Evolutionary conservation across 2,329 filamentous ascomycete genomes (phyloP).

Genomic region (Elsinoe perseae): DNA sequence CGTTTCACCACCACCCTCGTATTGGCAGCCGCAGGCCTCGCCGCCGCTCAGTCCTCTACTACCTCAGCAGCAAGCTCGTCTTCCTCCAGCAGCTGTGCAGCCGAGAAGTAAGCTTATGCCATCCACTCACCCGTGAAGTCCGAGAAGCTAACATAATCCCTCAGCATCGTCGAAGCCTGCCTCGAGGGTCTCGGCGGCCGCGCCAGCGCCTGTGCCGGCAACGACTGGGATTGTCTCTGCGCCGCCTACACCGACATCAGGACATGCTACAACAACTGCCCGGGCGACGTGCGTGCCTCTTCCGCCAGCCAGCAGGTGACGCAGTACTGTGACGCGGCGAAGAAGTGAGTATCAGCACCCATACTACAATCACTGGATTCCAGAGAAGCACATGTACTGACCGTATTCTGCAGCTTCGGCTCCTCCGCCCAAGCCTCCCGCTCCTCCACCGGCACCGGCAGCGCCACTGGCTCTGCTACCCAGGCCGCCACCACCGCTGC

Average conservation of each 20-base stretch:
- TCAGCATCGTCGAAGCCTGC: slow-evolving; percentile 47
- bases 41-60: slow-evolving; percentile 35
- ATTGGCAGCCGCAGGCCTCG: slow-evolving; percentile 33
- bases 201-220: slow-evolving; percentile 37
- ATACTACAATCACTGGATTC: neutral
- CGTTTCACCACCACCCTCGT: slow-evolving; percentile 22
- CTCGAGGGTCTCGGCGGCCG: slow-evolving; percentile 35
- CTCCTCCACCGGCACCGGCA: slow-evolving; percentile 5
- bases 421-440: neutral
- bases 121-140: neutral
- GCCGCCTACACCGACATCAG: slow-evolving; percentile 39
- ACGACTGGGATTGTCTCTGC: slow-evolving; percentile 53
- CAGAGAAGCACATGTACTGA: neutral
- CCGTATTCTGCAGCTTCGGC: neutral
- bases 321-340: slow-evolving; percentile 18
- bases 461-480: slow-evolving; percentile 8
- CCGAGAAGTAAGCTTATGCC: neutral
- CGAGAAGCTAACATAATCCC: slow-evolving; percentile 4
- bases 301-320: slow-evolving; percentile 14
- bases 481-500: slow-evolving; percentile 3
- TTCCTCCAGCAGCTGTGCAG: neutral
- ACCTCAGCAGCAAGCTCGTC: slow-evolving; percentile 24
- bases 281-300: slow-evolving; percentile 27
- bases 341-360: slow-evolving; percentile 7
- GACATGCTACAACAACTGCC: slow-evolving; percentile 57